A percentile compares a stretch with the other conserved stretches of the same genome.
Conservation (phyloP, 257 asterid genomes). For the Ilex asprella region DNA sequence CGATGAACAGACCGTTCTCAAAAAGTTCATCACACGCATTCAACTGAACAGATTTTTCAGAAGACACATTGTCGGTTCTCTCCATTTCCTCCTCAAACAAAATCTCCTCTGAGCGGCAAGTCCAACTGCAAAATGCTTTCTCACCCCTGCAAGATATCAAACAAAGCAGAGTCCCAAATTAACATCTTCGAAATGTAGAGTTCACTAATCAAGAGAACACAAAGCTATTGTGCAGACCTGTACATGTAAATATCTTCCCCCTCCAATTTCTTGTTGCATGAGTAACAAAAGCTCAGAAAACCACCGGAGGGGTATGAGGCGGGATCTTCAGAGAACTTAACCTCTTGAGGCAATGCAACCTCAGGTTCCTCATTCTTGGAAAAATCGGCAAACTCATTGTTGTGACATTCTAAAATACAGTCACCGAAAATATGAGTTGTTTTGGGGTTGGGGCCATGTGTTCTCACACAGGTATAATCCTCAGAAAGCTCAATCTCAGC, state of each 20-base stretch:
- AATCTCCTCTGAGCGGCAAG: slow-evolving; percentile 69
- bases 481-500: slow-evolving; percentile 87
- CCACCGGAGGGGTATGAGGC: slow-evolving; percentile 33
- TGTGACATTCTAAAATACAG: slow-evolving; percentile 76
- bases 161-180: not conserved
- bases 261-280: slow-evolving; percentile 74
- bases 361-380: slow-evolving; percentile 28
- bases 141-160: slow-evolving; percentile 57
- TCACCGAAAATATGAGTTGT: slow-evolving; percentile 89
- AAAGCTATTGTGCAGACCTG: slow-evolving; percentile 37
- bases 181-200: too few species aligned
- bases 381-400: slow-evolving; percentile 25
- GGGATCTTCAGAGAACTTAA: slow-evolving; percentile 18
- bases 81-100: slow-evolving; percentile 66
- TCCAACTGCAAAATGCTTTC: slow-evolving; percentile 79
- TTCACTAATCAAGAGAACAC: too few species aligned
- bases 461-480: slow-evolving; percentile 85
- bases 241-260: slow-evolving; percentile 89
- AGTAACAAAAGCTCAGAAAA: slow-evolving; percentile 69
- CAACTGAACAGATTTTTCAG: slow-evolving; percentile 22
- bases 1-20: slow-evolving; percentile 33
- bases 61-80: slow-evolving; percentile 18
- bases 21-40: slow-evolving; percentile 31
- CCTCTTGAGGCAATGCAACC: slow-evolving; percentile 18
- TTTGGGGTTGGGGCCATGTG: slow-evolving; percentile 82